Base-by-base conservation (phyloP, 23 red algal genomes). In the Rhodosorus marinus region DNA sequence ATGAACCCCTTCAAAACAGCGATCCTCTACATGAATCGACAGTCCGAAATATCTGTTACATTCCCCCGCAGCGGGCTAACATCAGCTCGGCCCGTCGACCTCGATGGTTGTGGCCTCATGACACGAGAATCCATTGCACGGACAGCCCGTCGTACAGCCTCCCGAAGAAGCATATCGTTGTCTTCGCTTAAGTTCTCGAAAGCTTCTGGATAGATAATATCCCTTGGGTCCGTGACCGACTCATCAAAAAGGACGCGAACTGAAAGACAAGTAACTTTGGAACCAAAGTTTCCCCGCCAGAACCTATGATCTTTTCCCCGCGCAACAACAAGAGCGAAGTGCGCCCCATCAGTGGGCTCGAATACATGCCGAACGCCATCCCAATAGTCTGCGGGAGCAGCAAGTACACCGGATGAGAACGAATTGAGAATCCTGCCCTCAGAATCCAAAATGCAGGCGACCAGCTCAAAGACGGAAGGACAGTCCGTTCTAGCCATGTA, bases 331-430 rank as follows among this genome's bases (percentile, higher is more conserved):
- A 65, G 1, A 26, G 54, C 64, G 2, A 34, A 68, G 0, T 47
- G 35, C 8, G 54, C 64, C 14, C 54, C 26, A 11, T 27, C n/a
- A 7, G 0, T 8, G 1, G 64, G 64, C 8, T 23, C 33, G 4
- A 69, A 50, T 19, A 63, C 55, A 6, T 32, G 23, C 21, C 53
- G 15, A 24, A 29, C 14, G 15, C 15, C 4, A 19, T 81, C 63
- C 75, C 75, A 81, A 11, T 19, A 69, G 23, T 81, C 63, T 2
- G 38, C 52, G 1, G 75, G 75, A 21, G 75, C 64, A 4, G 42
- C 8, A 4, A 26, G 26, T 20, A n/a, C 0, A 2, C 24, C 54
- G 14, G 31, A 27, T 8, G 34, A 6, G 8, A 11, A 20, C 4
- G 14, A 2, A 22, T 25, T 42, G 20, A 70, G 5, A 20, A 4